These are phyloP conservation scores for Silene noctiflora DNA, from an alignment of 179 eudicot genomes.

Conservation along the genomic window DNA sequence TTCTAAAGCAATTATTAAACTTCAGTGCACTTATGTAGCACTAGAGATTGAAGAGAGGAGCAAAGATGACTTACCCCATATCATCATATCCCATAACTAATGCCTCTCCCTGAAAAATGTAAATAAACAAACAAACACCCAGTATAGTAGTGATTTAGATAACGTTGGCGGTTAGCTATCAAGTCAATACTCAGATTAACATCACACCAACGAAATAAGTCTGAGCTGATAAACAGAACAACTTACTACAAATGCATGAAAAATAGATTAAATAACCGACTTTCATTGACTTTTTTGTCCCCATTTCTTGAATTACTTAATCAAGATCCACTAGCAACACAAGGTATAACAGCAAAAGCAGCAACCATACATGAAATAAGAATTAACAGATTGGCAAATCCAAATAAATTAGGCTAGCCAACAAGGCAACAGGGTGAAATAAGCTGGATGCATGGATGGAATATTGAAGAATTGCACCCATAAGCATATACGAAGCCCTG, in stretches of 20 bases:
- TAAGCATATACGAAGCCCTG: neutral
- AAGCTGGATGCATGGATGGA: neutral
- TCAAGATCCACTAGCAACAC: neutral
- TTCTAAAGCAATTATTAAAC: neutral
- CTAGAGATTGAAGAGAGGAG: slow-evolving; percentile 14
- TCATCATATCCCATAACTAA: slow-evolving; percentile 98
- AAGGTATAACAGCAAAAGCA: neutral
- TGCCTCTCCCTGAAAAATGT: slow-evolving; percentile 76
- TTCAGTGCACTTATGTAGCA: neutral
- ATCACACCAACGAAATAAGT: too few relatives aligned
- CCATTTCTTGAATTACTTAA: neutral
- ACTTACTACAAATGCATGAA: slow-evolving; percentile 2
- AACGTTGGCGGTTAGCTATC: neutral
- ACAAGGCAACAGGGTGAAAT: neutral
- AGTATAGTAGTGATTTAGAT: neutral
- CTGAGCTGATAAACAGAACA: neutral
- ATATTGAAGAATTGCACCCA: neutral
- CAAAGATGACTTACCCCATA: slow-evolving; percentile 66
- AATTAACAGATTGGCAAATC: neutral
- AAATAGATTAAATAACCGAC: neutral
- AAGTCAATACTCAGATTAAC: neutral
- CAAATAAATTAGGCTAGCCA: neutral
- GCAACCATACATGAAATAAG: neutral
- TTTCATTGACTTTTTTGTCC: neutral
- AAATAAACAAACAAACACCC: slow-evolving; percentile 15